Conservation (phyloP, 495 filamentous ascomycete genomes). For the Xylaria curta region DNA sequence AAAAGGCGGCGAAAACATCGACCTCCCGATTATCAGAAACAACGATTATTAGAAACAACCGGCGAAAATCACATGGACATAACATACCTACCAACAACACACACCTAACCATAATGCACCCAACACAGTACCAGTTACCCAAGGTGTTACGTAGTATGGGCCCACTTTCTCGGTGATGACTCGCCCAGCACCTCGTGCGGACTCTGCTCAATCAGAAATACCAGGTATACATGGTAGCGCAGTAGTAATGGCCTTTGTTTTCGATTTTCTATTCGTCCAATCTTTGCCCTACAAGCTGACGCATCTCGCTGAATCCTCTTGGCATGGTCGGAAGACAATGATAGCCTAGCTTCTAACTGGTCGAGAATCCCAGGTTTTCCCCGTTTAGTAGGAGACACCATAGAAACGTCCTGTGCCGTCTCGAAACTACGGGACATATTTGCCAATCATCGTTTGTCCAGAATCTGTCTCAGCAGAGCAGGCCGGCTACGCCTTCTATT, state of each 20-base stretch:
- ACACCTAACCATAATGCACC: too few species aligned
- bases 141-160: slow-evolving; percentile 14
- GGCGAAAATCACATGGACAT: background rate
- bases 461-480: slow-evolving; percentile 1
- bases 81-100: background rate
- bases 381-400: too few species aligned
- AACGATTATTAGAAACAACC: background rate
- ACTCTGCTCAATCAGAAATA: slow-evolving; percentile 20
- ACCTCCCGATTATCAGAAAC: background rate
- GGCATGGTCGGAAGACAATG: background rate
- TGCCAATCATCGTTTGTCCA: background rate
- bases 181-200: background rate
- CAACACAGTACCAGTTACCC: too few species aligned
- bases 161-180: slow-evolving; percentile 16
- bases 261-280: slow-evolving; percentile 12
- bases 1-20: background rate
- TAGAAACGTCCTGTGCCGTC: background rate
- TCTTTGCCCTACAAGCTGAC: slow-evolving; percentile 18
- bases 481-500: background rate
- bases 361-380: background rate
- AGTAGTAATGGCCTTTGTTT: slow-evolving; percentile 1
- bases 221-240: slow-evolving; percentile 1
- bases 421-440: background rate
- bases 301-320: slow-evolving; percentile 4
- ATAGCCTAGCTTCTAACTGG: background rate